Evolutionary conservation across 192 early-diverging fungal genomes (phyloP), one percentile per base, ranked within the genome.

Genomic region (Oehlia diaphana): DNA sequence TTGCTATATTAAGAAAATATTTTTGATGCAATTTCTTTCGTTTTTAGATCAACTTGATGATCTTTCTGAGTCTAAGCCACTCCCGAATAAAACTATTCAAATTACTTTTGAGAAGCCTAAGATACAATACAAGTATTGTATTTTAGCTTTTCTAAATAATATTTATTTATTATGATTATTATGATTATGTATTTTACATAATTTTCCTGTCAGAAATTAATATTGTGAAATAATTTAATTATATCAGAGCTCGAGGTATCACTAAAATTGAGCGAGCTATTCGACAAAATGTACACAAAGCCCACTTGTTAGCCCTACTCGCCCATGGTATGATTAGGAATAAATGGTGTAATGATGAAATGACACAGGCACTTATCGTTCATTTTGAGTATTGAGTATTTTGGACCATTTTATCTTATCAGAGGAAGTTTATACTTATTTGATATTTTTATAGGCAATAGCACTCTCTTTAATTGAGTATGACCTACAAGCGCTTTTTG

Each of bases 241-340:
- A 33, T 63, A 69, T 63, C 74, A 89, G 85, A 79, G 75, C 82
- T 14, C 62, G 76, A 42, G 85, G 87, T 14, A 82, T 92, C 12
- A 81, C 84, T 23, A 88, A 89, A 68, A 79, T 84, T 65, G 85
- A 90, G 50, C 84, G 92, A 28, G 78, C 80, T 31, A 72, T 87
- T 16, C 89, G 92, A 26, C 81, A 85, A 6, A 80, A 87, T 79
- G 81, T 88, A 6, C 92, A 93, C 72, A 89, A 92, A 71, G 84
- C 83, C 9, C 92, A 94, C 84, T 78, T 93, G 9, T 64, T 92
- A 0, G 84, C 82, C 31, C 80, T 94, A 16, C 75, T 92, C 8
- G 83, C 82, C 14, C 88, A 89, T 63, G 89, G 84, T 16, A 80
- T 84, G 19, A 71, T 84, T 53, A 85, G 92, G 9, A 94, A 94